Evolutionary conservation across 2,329 filamentous ascomycete genomes (phyloP), one percentile per base, ranked within the genome.

Genomic region (Verticillium klebahnii): DNA sequence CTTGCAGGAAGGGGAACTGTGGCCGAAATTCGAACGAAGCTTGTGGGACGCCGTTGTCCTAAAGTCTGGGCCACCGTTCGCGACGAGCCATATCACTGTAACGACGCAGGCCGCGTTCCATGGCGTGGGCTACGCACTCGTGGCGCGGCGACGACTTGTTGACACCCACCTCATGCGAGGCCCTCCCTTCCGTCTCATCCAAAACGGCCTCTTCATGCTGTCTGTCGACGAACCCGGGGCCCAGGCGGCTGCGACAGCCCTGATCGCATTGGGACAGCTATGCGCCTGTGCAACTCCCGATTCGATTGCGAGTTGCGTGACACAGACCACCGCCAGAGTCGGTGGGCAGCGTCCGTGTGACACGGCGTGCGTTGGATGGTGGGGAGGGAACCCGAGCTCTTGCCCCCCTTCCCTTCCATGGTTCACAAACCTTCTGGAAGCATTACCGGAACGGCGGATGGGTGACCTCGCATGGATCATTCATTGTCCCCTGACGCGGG

Each of bases 381-480:
- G 54, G 56, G 55, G 62, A 56, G 60, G 60, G 55, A 23, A 15
- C n/a, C 40, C 40, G n/a, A 23, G n/a, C 19, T 23, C n/a, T 50
- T 23, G 2, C 19, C 40, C 25, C 23, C 39, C 39, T 40, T 40
- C 39, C 45, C 5, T 52, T 52, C 45, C n/a, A 25, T 7, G 19
- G 8, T 19, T 52, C 19, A 19, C 4, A 52, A 62, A 59, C 60
- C 60, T 65, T 65, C 63, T 65, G 60, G 63, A 65, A 64, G 62
- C 45, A 62, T 59, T 64, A 39, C 55, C 58, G 62, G 64, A 64
- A 58, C 60, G 61, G 58, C 58, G 63, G 63, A 54, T 39, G 36
- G 56, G 23, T 54, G 52, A 37, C 15, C 55, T 60, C 50, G 55
- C 62, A 62, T 37, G 63, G 62, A 57, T 61, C 45, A 52, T n/a